These are phyloP conservation scores for Magnaporthiopsis incrustans DNA, from an alignment of 2,329 filamentous ascomycete genomes.

Conservation along the genomic window DNA sequence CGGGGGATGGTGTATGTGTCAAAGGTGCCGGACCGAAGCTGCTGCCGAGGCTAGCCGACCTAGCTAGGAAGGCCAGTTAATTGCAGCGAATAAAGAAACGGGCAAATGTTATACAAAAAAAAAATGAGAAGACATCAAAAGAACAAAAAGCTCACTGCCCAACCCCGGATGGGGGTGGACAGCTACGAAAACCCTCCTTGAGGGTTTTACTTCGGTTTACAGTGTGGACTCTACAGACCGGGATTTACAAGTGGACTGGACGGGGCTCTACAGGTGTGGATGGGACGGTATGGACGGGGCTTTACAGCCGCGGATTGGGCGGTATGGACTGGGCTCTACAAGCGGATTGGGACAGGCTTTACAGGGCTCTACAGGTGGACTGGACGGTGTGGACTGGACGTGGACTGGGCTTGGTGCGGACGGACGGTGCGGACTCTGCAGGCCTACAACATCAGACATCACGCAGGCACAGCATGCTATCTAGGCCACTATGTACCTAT, in stretches of 20 bases:
- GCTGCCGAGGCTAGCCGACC: conserved; percentile 18
- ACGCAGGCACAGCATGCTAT: no score
- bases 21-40: conserved; percentile 69
- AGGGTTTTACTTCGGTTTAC: neutral
- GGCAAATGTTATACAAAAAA: neutral
- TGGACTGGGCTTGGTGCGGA: no score
- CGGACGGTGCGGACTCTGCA: neutral
- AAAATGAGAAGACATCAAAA: neutral
- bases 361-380: no score
- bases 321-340: no score
- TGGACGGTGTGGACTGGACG: no score
- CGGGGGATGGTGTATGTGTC: conserved; percentile 82
- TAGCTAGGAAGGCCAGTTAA: neutral
- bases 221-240: neutral
- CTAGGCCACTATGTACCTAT: no score
- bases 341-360: no score
- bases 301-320: no score
- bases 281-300: no score
- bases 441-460: no score
- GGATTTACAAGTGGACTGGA: no score
- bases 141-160: neutral
- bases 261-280: no score
- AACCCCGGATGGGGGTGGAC: neutral
- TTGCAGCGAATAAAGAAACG: neutral
- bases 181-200: neutral